phyloP scores from a whole-genome alignment of 208 protist genomes.

The Crithidia bombi region DNA sequence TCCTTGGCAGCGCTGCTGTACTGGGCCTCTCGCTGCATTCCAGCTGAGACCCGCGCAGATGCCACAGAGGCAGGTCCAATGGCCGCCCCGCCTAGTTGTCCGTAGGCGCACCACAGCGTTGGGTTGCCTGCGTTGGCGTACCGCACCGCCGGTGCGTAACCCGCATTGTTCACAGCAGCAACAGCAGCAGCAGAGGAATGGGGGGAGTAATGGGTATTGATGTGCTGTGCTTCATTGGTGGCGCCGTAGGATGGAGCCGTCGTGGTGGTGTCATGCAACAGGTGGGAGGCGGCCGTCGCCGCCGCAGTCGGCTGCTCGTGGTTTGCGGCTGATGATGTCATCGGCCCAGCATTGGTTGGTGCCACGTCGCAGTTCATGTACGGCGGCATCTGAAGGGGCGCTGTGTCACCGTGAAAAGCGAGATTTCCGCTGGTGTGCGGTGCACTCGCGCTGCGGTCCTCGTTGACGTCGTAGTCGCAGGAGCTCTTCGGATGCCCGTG shows the following conservation, averaged over 20 bases:
- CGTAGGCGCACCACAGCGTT: conserved; percentile 19
- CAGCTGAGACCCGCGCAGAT: conserved; percentile 8
- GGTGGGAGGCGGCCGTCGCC: background rate
- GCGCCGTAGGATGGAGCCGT: conserved; percentile 11
- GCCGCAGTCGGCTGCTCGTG: background rate
- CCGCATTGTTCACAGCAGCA: too few species aligned
- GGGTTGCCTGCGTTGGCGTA: conserved; percentile 38
- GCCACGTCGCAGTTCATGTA: conserved; percentile 20
- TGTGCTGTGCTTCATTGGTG: background rate
- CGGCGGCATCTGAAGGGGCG: conserved; percentile 4
- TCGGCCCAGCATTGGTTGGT: background rate
- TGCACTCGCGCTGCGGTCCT: too few species aligned
- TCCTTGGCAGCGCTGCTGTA: background rate
- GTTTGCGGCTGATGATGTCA: background rate
- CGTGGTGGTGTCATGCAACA: background rate
- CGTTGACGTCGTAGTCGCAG: background rate
- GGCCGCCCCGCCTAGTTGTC: background rate
- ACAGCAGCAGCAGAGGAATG: too few species aligned
- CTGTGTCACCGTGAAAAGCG: background rate
- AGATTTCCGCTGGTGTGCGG: background rate
- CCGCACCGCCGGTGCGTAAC: conserved; percentile 20
- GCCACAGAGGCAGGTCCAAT: conserved; percentile 20
- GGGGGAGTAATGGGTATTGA: background rate
- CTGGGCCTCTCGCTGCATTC: background rate
- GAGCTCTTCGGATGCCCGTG: background rate